phyloP scores from a whole-genome alignment of 2,329 filamentous ascomycete genomes.

The Elsinoe arachidis region DNA sequence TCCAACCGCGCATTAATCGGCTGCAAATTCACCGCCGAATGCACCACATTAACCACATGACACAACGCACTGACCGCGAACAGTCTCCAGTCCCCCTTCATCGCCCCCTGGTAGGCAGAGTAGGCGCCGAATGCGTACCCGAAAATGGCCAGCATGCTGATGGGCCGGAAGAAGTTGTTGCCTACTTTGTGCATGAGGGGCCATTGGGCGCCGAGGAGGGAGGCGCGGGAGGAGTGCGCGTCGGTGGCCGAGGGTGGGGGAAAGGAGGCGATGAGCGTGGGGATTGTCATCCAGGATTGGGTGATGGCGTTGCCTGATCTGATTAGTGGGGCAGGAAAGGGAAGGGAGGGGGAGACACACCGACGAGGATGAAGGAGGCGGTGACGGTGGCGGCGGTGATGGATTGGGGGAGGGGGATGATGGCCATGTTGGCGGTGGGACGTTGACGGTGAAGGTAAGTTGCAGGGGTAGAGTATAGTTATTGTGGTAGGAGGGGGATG shows the following conservation, averaged over 20 bases:
- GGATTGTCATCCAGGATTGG: conserved; percentile 45
- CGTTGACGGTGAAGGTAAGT: not conserved
- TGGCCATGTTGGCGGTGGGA: not conserved
- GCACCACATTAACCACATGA: conserved; percentile 41
- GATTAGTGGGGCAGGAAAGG: not conserved
- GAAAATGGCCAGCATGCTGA: conserved; percentile 40
- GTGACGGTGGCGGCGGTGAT: conserved; percentile 8
- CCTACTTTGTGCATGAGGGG: conserved; percentile 43
- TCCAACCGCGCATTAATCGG: conserved; percentile 43
- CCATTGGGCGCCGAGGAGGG: conserved; percentile 42
- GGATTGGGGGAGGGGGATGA: not conserved
- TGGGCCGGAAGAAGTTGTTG: conserved; percentile 45
- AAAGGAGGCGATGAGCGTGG: conserved; percentile 41
- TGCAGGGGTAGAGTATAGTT: not conserved
- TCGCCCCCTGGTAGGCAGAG: conserved; percentile 22
- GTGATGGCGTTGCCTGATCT: conserved; percentile 43
- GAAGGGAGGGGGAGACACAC: not conserved
- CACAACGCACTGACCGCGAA: conserved; percentile 37
- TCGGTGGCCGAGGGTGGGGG: conserved; percentile 31
- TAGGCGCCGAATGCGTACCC: conserved; percentile 41
- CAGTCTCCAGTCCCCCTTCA: conserved; percentile 37
- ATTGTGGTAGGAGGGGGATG: not conserved
- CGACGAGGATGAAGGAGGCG: conserved; percentile 7
- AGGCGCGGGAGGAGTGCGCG: conserved; percentile 35
- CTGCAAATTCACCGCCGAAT: conserved; percentile 45